Percentiles rank a stretch among this genome's conserved stretches.
Conservation (phyloP, 345 rosid species). For the Eucalyptus victrix region DNA sequence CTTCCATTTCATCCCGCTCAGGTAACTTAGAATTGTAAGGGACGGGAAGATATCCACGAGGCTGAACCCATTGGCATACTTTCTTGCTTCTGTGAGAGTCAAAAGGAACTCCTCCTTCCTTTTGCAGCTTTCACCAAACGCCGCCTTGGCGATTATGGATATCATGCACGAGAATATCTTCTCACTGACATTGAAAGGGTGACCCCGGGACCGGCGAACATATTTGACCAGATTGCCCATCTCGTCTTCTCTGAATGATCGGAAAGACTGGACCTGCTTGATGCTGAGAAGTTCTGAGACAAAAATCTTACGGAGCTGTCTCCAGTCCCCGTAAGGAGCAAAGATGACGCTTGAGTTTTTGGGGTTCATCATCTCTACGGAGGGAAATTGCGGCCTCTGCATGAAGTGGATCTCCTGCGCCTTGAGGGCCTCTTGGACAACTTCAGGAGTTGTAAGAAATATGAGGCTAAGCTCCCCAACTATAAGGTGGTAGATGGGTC, state of each 20-base stretch:
- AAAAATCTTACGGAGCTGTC: neutral
- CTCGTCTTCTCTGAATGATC: neutral
- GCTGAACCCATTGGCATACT: neutral
- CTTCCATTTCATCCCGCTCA: neutral
- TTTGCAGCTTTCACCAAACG: neutral
- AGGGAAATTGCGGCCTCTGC: neutral
- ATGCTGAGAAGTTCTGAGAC: neutral
- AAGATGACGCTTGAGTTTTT: neutral
- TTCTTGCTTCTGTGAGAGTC: neutral
- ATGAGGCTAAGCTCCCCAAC: neutral
- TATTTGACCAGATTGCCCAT: neutral
- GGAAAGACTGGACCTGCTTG: neutral
- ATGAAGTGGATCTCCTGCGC: neutral
- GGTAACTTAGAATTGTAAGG: neutral
- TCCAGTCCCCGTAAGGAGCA: neutral
- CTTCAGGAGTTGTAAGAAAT: neutral
- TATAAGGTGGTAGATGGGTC: neutral
- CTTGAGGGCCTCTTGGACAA: neutral
- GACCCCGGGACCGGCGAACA: neutral
- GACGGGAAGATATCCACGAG: neutral
- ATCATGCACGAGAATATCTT: neutral
- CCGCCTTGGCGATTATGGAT: neutral
- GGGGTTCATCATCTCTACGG: neutral
- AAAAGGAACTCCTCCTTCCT: neutral
- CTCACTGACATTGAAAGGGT: neutral